Conservation (phyloP, 179 eudicot species). For the Nepenthes alata region DNA sequence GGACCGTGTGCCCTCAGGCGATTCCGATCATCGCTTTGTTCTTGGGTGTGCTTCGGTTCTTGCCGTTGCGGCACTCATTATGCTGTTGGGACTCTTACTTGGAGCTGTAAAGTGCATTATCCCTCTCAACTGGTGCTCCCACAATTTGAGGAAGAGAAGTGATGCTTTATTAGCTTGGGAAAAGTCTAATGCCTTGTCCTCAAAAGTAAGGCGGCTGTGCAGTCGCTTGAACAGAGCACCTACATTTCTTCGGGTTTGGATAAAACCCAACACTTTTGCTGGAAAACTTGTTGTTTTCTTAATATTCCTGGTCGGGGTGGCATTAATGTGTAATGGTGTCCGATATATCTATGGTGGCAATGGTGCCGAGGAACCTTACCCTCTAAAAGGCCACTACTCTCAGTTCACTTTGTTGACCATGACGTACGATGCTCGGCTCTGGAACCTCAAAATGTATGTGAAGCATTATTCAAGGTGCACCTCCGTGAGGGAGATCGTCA, state of each 20-base stretch:
- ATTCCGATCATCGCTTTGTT: slow-evolving; percentile 35
- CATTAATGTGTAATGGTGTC: slow-evolving; percentile 47
- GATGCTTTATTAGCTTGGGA: slow-evolving; percentile 49
- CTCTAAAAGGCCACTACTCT: slow-evolving; percentile 52
- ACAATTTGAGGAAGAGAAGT: slow-evolving; percentile 58
- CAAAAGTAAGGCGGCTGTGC: slow-evolving; percentile 42
- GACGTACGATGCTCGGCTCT: slow-evolving; percentile 96
- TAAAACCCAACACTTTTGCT: slow-evolving; percentile 38
- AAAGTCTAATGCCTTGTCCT: slow-evolving; percentile 38
- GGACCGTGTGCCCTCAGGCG: slow-evolving; percentile 81
- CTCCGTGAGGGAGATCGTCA: slow-evolving; percentile 83
- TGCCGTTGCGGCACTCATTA: slow-evolving; percentile 31
- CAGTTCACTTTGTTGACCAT: slow-evolving; percentile 82
- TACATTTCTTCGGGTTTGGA: slow-evolving; percentile 38
- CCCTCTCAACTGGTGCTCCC: slow-evolving; percentile 80
- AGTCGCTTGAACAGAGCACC: slow-evolving; percentile 51
- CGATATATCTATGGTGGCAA: slow-evolving; percentile 62
- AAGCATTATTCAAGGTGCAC: slow-evolving; percentile 90
- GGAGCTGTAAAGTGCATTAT: slow-evolving; percentile 64
- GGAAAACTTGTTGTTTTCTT: slow-evolving; percentile 41
- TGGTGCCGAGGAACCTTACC: slow-evolving; percentile 73
- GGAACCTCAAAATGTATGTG: slow-evolving; percentile 81
- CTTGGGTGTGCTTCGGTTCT: slow-evolving; percentile 49
- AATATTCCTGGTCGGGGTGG: slow-evolving; percentile 29
- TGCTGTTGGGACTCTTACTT: slow-evolving; percentile 57